phyloP scores from a whole-genome alignment of 257 asterid species.

The Coffea canephora region DNA sequence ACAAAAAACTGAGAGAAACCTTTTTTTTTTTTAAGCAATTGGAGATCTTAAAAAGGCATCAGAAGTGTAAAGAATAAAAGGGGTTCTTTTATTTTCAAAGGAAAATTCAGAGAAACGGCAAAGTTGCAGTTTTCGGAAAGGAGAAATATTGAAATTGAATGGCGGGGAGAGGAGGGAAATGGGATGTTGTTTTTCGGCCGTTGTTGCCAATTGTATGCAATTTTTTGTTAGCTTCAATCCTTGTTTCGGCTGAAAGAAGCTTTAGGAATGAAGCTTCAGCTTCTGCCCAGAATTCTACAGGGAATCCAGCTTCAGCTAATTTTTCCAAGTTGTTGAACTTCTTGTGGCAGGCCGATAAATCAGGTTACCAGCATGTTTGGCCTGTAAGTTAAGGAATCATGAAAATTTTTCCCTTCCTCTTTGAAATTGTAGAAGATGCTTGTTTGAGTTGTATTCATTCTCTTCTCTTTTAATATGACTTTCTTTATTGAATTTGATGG shows the following conservation, averaged over 20 bases:
- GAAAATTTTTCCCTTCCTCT: neutral
- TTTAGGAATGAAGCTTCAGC: conserved; percentile 41
- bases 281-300: conserved; percentile 26
- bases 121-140: neutral
- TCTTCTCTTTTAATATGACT: neutral
- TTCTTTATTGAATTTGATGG: neutral
- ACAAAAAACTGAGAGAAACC: neutral
- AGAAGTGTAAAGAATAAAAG: neutral
- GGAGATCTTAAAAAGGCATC: neutral
- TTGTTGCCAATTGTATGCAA: conserved; percentile 61
- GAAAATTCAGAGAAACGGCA: neutral
- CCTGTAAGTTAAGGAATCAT: conserved; percentile 61
- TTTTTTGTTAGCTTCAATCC: conserved; percentile 63
- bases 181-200: conserved; percentile 66
- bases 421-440: neutral
- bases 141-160: conserved; percentile 23
- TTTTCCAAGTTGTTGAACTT: conserved; percentile 41
- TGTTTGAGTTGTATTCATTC: neutral
- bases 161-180: conserved; percentile 52
- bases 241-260: conserved; percentile 88
- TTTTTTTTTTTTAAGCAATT: neutral
- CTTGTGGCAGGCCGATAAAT: conserved; percentile 59
- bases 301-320: conserved; percentile 38
- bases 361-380: conserved; percentile 94
- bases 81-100: neutral